Conservation (phyloP, 495 filamentous ascomycete species). For the Elasticomyces elasticus region DNA sequence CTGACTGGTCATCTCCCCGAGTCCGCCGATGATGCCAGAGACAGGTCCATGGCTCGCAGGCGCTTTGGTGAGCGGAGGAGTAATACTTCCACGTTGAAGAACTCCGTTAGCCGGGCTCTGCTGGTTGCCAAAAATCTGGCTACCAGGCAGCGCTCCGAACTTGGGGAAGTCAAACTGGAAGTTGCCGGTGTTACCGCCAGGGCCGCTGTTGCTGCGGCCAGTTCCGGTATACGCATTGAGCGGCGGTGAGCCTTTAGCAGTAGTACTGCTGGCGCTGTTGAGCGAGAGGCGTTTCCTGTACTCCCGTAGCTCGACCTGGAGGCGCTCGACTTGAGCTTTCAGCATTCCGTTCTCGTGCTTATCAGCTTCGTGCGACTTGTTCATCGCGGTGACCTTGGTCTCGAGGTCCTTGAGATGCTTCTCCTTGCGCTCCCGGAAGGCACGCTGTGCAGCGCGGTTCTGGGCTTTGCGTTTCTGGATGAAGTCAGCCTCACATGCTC, state of each 20-base stretch:
- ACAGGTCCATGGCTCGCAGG: neutral
- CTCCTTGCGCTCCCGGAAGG: constrained; percentile 96
- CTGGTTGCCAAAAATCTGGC: constrained; percentile 47
- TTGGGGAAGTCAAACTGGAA: constrained; percentile 94
- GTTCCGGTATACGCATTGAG: constrained; percentile 26
- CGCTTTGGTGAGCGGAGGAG: constrained; percentile 2
- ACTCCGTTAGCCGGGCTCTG: constrained; percentile 20
- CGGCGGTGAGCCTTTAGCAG: constrained; percentile 39
- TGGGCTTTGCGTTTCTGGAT: constrained; percentile 96
- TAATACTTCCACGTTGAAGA: constrained; percentile 7
- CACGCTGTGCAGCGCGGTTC: constrained; percentile 91
- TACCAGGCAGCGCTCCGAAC: constrained; percentile 69
- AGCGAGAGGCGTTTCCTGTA: constrained; percentile 77
- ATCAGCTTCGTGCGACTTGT: constrained; percentile 70
- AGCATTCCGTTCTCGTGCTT: constrained; percentile 81
- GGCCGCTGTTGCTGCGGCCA: constrained; percentile 23
- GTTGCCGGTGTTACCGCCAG: constrained; percentile 41
- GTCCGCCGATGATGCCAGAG: neutral
- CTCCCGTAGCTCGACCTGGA: constrained; percentile 76
- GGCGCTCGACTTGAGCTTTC: constrained; percentile 73
- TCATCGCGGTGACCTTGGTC: constrained; percentile 84
- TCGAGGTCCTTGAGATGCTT: constrained; percentile 94
- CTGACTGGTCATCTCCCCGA: neutral
- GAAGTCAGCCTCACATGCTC: neutral
- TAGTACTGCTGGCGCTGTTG: constrained; percentile 34